Base-by-base conservation (phyloP, 768 basidiomycete genomes). In the Termitomyces sp. region DNA sequence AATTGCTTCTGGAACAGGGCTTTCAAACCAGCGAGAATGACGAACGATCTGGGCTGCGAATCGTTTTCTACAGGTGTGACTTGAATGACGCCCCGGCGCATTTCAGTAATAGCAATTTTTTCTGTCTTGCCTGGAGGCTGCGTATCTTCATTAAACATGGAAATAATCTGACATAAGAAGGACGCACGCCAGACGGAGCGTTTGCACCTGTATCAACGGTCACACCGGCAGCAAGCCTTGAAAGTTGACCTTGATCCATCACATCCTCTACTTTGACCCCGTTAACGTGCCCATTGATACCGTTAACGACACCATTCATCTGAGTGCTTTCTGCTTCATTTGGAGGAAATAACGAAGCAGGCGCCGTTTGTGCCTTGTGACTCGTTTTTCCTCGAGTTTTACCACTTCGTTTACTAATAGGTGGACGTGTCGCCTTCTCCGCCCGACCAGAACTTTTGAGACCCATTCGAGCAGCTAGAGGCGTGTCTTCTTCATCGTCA, bases 1-100 rank as follows among this genome's bases (percentile, higher is more conserved):
- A 99, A 73, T 69, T 99, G 97, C 61, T 91, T 91, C 65, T 97
- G 96, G 66, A 99, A 98, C 15, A 98, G 84, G 9, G 92, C 94
- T 73, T 98, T 98, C 54, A 98, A 77, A n/a, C 93, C 92, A 3
- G 94, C 93, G 50, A 98, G 81, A 54, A 98, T 85, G 52, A 98
- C 82, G 25, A 88, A 74, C 2, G 91, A 91, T 29, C 85, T 83
- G 2, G 89, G 84, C 42, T 84, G 72, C 23, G 78, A 76, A 64
- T 96, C 89, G 60, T 96, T 96, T 59, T 89, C 85, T 1, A 97
- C 91, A 18, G 94, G 84, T 0, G 81, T 80, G 50, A 97, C 85
- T 57, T 84, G 79, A 62, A 98, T 98, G 56, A 96, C 76, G 6
- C 89, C 88, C 56, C 82, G 84, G 3, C 88, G 83, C 58, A 96